Percentiles rank a stretch among this genome's conserved stretches.
phyloP scores from a whole-genome alignment of 2,329 filamentous ascomycete genomes.

The Cladophialophora chaetospira region DNA sequence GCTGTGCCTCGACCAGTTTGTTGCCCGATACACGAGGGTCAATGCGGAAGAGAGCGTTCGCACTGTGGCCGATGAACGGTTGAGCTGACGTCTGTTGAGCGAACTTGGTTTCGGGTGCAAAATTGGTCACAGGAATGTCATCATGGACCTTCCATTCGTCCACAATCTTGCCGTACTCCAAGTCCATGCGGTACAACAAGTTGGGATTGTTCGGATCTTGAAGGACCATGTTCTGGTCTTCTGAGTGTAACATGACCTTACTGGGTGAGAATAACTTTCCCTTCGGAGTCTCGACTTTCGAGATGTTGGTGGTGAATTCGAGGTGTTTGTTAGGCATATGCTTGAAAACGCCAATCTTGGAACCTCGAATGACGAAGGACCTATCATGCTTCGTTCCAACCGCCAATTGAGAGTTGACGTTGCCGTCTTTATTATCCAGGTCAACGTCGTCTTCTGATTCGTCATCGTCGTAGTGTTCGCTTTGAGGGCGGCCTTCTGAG shows the following conservation, averaged over 20 bases:
- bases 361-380: constrained; percentile 94
- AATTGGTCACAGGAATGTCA: constrained; percentile 87
- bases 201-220: constrained; percentile 83
- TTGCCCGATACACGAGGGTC: constrained; percentile 87
- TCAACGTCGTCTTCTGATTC: constrained; percentile 79
- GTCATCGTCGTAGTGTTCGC: constrained; percentile 73
- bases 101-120: constrained; percentile 95
- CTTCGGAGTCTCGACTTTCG: constrained; percentile 84
- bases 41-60: constrained; percentile 89
- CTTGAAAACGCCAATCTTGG: constrained; percentile 98
- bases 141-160: constrained; percentile 99
- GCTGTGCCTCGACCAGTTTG: constrained; percentile 88
- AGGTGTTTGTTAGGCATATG: constrained; percentile 90
- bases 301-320: constrained; percentile 96
- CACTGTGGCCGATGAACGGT: constrained; percentile 89
- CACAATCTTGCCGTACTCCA: constrained; percentile 96
- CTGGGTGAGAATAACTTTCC: constrained; percentile 89
- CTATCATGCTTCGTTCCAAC: constrained; percentile 97
- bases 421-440: constrained; percentile 70
- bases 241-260: constrained; percentile 94
- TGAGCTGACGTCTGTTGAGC: constrained; percentile 95
- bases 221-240: constrained; percentile 85
- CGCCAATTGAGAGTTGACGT: constrained; percentile 89
- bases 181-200: constrained; percentile 93
- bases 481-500: constrained; percentile 65